Base-by-base conservation (phyloP, 1,284 basidiomycete species). In the Grifola frondosa region DNA sequence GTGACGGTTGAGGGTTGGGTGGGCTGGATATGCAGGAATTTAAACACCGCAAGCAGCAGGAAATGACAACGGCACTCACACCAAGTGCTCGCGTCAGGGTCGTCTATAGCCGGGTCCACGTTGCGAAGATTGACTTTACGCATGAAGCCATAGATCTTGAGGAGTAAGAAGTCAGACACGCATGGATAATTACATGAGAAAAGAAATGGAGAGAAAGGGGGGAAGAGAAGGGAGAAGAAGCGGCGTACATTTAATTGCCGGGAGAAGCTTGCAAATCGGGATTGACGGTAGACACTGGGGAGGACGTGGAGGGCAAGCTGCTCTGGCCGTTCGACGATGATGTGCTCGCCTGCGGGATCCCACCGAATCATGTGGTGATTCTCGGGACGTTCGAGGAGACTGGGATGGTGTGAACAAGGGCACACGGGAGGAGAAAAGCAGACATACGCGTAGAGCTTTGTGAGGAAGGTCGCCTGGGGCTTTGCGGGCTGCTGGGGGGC, bases 81-180 rank as follows among this genome's bases (percentile, higher is more conserved):
- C 91, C 91, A 94, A 50, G 90, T 92, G 66, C 88, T 91, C 7
- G 91, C 90, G 69, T 94, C 91, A 46, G 91, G 91, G 71, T 93
- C 90, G 68, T 89, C 86, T 52, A 93, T 91, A 50, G 88, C 88
- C 49, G 87, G 88, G 72, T 94, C 91, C 61, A 92, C 86, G 67
- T 92, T 91, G 60, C 90, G 84, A 53, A 93, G 76, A 71, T 91
- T 91, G 61, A 93, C 87, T 67, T 93, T 93, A 67, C 91, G 88
- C 88, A 93, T 93, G 74, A 91, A 94, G 53, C 91, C 91, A 71
- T 94, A 94, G 67, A 94, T 94, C 91, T 93, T 48, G 53, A 59
- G 54, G 44, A 42, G 39, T 41, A 46, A 45, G 55, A 57, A 47
- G 61, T 51, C 64, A 66, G 50, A 64, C 66, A 37, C 62, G 48